Evolutionary conservation across 345 rosid genomes (phyloP).

Genomic region (Citrus medica): DNA sequence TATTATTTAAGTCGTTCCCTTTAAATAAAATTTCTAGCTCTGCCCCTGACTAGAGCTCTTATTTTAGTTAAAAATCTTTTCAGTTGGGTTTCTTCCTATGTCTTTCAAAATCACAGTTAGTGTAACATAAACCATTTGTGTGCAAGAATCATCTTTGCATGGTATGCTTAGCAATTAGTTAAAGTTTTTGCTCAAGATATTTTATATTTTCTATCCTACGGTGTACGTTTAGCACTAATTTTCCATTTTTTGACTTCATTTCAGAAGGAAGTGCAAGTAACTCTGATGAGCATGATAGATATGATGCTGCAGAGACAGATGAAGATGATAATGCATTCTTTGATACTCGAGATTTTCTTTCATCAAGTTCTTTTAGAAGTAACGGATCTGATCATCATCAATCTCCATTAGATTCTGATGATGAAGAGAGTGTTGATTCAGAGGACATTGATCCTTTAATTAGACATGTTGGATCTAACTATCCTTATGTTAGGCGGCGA

Average conservation of each 20-base stretch:
- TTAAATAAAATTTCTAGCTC: not conserved
- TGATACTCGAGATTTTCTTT: constrained; percentile 30
- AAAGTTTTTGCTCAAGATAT: not conserved
- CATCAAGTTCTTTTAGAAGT: constrained; percentile 28
- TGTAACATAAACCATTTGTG: not conserved
- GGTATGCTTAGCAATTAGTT: not conserved
- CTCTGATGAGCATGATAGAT: constrained; percentile 26
- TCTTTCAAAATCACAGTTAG: not conserved
- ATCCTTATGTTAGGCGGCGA: constrained; percentile 21
- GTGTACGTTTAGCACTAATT: not conserved
- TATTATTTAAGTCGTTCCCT: not conserved
- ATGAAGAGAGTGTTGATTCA: constrained; percentile 14
- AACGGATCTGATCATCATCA: constrained; percentile 12
- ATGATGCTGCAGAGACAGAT: constrained; percentile 24
- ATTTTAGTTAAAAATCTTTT: not conserved
- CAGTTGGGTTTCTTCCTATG: not conserved
- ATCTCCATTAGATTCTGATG: constrained; percentile 20
- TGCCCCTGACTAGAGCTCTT: not conserved
- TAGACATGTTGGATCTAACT: constrained; percentile 11
- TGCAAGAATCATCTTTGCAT: not conserved
- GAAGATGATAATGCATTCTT: constrained; percentile 24
- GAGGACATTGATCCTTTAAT: constrained; percentile 17
- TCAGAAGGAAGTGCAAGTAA: constrained; percentile 29
- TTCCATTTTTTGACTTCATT: not conserved
- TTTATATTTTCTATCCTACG: not conserved